Evolutionary conservation across 305 asterid species (phyloP).

Genomic region (Stenogyne calaminthoides): DNA sequence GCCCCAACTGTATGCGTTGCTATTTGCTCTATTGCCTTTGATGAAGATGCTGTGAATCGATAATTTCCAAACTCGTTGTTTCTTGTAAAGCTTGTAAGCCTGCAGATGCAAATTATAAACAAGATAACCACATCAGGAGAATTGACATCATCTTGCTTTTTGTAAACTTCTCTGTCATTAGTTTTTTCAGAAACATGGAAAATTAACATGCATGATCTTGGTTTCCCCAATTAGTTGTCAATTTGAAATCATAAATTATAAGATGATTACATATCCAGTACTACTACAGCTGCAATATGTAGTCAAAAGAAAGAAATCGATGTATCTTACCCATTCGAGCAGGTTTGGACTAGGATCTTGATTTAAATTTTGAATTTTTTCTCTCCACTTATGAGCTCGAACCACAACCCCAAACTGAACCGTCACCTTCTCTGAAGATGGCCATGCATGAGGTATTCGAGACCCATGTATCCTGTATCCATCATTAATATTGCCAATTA

Average conservation of each 20-base stretch:
- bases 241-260: too few species aligned
- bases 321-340: conserved; percentile 82
- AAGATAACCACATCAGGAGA: too few species aligned
- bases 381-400: conserved; percentile 81
- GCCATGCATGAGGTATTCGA: conserved; percentile 80
- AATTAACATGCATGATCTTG: too few species aligned
- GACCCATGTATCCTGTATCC: conserved; percentile 82
- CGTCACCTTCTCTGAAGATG: conserved; percentile 79
- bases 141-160: too few species aligned
- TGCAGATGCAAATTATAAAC: conserved; percentile 9
- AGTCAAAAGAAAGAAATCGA: neutral
- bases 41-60: conserved; percentile 62
- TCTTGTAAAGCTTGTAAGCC: conserved; percentile 80
- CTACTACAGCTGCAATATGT: neutral
- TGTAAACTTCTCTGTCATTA: too few species aligned
- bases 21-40: conserved; percentile 43
- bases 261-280: neutral
- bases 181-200: too few species aligned
- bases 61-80: conserved; percentile 49
- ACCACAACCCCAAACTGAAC: conserved; percentile 81
- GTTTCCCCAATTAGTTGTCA: too few species aligned
- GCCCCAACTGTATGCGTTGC: conserved; percentile 63
- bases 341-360: conserved; percentile 58
- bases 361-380: conserved; percentile 72
- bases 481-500: neutral